Evolutionary conservation across 768 basidiomycete genomes (phyloP).

Genomic region (Lactifluus hygrophoroides): DNA sequence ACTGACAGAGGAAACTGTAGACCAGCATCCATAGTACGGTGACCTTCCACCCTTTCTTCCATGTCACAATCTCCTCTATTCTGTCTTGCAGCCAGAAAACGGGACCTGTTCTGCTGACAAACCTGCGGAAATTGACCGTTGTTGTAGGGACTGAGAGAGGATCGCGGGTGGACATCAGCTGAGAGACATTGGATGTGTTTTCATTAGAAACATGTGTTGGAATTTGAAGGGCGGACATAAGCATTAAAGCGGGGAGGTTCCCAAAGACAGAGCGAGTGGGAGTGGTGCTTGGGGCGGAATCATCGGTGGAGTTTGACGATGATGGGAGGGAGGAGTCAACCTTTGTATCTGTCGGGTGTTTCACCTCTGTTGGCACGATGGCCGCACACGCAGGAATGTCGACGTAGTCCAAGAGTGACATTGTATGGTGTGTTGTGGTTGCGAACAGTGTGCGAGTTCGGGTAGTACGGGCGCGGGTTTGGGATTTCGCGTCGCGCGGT

Average conservation of each 20-base stretch:
- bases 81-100: slow-evolving; percentile 89
- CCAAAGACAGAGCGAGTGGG: slow-evolving; percentile 13
- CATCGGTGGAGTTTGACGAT: neutral
- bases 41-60: slow-evolving; percentile 67
- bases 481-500: too few species aligned
- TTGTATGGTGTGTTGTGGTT: neutral
- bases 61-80: slow-evolving; percentile 74
- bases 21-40: slow-evolving; percentile 68
- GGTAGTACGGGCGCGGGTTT: too few species aligned
- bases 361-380: neutral
- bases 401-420: slow-evolving; percentile 15
- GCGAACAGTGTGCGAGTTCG: too few species aligned
- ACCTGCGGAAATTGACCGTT: slow-evolving; percentile 73
- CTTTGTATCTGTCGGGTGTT: neutral
- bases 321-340: slow-evolving; percentile 4
- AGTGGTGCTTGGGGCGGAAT: neutral
- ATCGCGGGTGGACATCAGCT: slow-evolving; percentile 50
- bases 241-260: slow-evolving; percentile 15
- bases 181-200: slow-evolving; percentile 24
- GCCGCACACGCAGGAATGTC: slow-evolving; percentile 18
- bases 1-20: slow-evolving; percentile 76
- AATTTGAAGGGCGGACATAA: slow-evolving; percentile 18
- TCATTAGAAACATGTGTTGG: neutral
- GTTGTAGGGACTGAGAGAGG: slow-evolving; percentile 71
- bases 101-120: slow-evolving; percentile 65